These are phyloP conservation scores for Chlamydomonas incerta DNA, from an alignment of 139 green algal genomes.

Conservation along the genomic window DNA sequence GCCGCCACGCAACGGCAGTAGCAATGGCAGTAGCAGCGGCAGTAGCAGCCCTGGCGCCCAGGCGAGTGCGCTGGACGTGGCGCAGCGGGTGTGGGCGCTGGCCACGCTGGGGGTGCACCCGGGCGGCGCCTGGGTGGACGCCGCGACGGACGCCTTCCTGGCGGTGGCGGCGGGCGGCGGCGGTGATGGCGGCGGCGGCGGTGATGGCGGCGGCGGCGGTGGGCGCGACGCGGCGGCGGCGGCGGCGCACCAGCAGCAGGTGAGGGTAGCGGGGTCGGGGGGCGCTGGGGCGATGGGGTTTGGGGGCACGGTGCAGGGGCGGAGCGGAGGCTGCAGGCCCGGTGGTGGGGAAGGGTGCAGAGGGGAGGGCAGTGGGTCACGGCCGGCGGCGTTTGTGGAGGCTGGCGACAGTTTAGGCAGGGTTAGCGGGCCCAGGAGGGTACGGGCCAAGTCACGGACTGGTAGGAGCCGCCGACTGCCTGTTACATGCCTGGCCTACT, in stretches of 20 bases:
- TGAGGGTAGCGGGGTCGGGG: not conserved
- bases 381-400: too few species aligned
- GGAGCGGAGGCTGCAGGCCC: too few species aligned
- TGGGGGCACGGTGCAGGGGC: too few species aligned
- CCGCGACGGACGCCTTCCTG: not conserved
- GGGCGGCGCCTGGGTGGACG: not conserved
- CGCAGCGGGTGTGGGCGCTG: constrained; percentile 15
- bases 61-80: not conserved
- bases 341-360: too few species aligned
- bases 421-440: too few species aligned
- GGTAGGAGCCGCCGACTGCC: too few species aligned
- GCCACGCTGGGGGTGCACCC: constrained; percentile 15
- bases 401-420: too few species aligned
- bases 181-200: not conserved
- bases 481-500: too few species aligned
- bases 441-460: too few species aligned
- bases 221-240: too few species aligned
- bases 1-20: not conserved
- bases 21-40: not conserved
- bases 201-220: not conserved
- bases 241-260: not conserved
- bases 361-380: too few species aligned
- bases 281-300: not conserved
- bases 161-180: not conserved
- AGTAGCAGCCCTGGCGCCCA: too few species aligned